A percentile compares a stretch with the other conserved stretches of the same genome.
Conservation (phyloP, 1,284 basidiomycete genomes). For the Prillingera fragicola region DNA sequence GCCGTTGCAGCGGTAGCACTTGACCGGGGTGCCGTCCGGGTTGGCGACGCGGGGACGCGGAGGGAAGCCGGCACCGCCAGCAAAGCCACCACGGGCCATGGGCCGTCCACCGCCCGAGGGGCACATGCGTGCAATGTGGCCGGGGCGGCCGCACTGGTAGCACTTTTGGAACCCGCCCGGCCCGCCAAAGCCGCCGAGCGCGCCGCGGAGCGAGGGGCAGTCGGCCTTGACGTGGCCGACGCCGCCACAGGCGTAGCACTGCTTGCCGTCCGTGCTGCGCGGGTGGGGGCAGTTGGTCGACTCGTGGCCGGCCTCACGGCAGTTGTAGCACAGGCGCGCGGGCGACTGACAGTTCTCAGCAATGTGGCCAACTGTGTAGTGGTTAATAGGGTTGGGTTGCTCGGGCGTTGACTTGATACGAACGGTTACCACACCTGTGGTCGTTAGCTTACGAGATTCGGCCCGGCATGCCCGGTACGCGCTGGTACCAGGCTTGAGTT, state of each 20-base stretch:
- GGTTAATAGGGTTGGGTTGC: neutral
- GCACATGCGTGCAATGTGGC: conserved; percentile 43
- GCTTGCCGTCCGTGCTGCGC: conserved; percentile 66
- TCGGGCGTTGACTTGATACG: conserved; percentile 5
- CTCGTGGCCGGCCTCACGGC: conserved; percentile 82
- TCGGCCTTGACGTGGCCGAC: conserved; percentile 62
- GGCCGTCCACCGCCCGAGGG: too few species aligned
- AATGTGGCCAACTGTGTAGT: conserved; percentile 74
- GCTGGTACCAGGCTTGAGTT: too few species aligned
- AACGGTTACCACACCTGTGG: conserved; percentile 38
- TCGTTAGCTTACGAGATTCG: neutral
- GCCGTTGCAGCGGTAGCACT: conserved; percentile 48
- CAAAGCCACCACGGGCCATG: conserved; percentile 13
- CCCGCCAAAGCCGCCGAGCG: conserved; percentile 48
- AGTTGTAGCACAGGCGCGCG: conserved; percentile 85
- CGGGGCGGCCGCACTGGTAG: conserved; percentile 52
- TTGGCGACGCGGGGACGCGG: conserved; percentile 14
- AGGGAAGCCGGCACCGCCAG: conserved; percentile 14
- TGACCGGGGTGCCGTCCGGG: conserved; percentile 44
- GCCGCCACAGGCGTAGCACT: conserved; percentile 73
- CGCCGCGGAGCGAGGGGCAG: conserved; percentile 68
- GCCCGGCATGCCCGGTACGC: neutral
- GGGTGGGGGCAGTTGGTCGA: conserved; percentile 79
- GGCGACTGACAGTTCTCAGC: conserved; percentile 82
- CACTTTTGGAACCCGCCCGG: conserved; percentile 58